A percentile compares a stretch with the other conserved stretches of the same genome.
Conservation (phyloP, 2,329 filamentous ascomycete species). For the Ascochyta fabae region DNA sequence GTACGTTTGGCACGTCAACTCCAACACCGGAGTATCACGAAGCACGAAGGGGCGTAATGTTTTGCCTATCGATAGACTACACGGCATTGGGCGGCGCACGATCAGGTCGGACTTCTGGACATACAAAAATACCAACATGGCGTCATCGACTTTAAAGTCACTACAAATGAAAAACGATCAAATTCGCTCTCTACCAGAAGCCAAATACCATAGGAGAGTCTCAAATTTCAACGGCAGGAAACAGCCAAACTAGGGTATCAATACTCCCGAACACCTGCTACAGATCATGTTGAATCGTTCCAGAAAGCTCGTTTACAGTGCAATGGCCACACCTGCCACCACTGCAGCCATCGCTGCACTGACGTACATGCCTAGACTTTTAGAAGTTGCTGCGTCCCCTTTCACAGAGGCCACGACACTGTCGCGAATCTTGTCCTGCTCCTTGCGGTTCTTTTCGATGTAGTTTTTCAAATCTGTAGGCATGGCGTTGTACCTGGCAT, state of each 20-base stretch:
- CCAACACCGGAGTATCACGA: not conserved
- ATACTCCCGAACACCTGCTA: constrained; percentile 3
- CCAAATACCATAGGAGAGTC: not conserved
- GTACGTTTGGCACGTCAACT: constrained; percentile 1
- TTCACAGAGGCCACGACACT: constrained; percentile 8
- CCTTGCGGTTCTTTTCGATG: constrained; percentile 8
- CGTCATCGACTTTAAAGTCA: constrained; percentile 4
- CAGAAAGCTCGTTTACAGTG: not conserved
- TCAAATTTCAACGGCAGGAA: not conserved
- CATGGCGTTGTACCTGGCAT: constrained; percentile 15
- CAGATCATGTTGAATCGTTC: not conserved
- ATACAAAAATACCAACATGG: constrained; percentile 16
- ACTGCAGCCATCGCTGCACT: constrained; percentile 12
- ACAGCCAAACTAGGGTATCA: constrained; percentile 12
- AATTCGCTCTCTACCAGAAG: not conserved
- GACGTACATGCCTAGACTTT: constrained; percentile 2
- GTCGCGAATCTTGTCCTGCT: constrained; percentile 2
- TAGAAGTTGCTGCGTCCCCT: constrained; percentile 5
- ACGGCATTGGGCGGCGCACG: constrained; percentile 20
- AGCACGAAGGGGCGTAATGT: constrained; percentile 6
- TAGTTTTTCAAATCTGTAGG: constrained; percentile 14
- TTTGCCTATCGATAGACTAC: constrained; percentile 5
- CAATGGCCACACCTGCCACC: constrained; percentile 11
- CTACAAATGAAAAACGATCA: constrained; percentile 1
- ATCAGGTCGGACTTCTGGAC: constrained; percentile 7